Base-by-base conservation (phyloP, 352 stramenopile species). In the Globisporangium apiculatum region DNA sequence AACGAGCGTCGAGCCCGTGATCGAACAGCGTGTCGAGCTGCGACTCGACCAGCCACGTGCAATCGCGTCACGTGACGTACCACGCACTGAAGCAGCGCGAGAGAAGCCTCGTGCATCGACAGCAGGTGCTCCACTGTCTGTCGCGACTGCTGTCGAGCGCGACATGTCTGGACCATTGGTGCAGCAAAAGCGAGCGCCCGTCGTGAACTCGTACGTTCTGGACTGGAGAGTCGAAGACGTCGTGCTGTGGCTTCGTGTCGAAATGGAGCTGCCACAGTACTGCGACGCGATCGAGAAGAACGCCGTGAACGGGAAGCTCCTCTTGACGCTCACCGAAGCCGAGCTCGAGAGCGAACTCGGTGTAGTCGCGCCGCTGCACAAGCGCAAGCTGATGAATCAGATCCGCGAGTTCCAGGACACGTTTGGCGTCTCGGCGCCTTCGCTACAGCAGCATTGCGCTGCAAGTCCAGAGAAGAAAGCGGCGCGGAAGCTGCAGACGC, bases 201-300 rank as follows among this genome's bases (percentile, higher is more conserved):
- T 37, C 4, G n/a, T 64, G 37, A 64, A 24, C 12, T 41, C 68
- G 6, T 65, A 69, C 9, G 58, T 81, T 0, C 11, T 74, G 0
- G 65, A 76, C 48, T 84, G 74, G 74, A 84, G 81, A 64, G 72
- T 84, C 5, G 67, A 71, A 40, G 74, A 84, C 43, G 74, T 84
- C 2, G 36, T 71, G 36, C 57, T 69, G 48, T 84, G 74, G 74
- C 71, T 84, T 31, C 58, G 65, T 4, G 46, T 67, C 7, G 69
- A 79, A 24, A 76, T 84, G 63, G 69, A 84, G 52, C 62, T 84
- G n/a, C 47, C 51, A 0, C 72, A 79, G 41, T 84, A 84, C 57
- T 60, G 61, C 1, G 47, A 61, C 0, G 66, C 62, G 5, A 67
- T 84, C 35, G 47, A 69, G 7, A 48, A 64, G 24, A 78, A 78